A percentile compares a stretch with the other conserved stretches of the same genome.
These are phyloP conservation scores for Limnanthes douglasii DNA, from an alignment of 345 rosid species.

Conservation along the genomic window DNA sequence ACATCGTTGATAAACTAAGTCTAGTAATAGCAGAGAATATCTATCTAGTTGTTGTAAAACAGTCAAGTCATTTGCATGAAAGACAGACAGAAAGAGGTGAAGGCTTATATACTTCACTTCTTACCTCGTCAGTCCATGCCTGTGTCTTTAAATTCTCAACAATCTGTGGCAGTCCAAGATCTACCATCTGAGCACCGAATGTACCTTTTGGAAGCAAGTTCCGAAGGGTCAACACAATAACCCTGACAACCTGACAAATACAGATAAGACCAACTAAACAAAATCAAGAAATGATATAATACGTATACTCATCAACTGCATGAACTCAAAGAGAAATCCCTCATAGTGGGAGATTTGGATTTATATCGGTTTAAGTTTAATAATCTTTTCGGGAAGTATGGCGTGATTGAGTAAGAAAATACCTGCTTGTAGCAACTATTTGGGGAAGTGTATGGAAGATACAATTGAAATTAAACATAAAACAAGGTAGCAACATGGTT, in stretches of 20 bases:
- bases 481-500: too few relatives aligned
- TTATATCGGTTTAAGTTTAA: not conserved
- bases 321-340: conserved; percentile 4
- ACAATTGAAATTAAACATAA: too few relatives aligned
- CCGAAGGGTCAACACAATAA: conserved; percentile 59
- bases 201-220: conserved; percentile 77
- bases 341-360: conserved; percentile 3
- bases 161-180: conserved; percentile 82
- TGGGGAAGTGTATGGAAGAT: too few relatives aligned
- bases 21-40: too few relatives aligned
- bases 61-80: too few relatives aligned
- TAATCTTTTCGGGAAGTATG: too few relatives aligned
- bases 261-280: conserved; percentile 5
- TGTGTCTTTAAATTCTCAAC: conserved; percentile 82
- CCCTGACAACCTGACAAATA: conserved; percentile 77
- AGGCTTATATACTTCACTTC: conserved; percentile 9
- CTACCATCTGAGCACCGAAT: conserved; percentile 95
- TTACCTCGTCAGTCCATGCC: conserved; percentile 99
- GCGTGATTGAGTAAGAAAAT: too few relatives aligned
- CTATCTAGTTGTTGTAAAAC: too few relatives aligned
- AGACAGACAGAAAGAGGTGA: too few relatives aligned
- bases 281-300: conserved; percentile 5
- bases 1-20: not conserved
- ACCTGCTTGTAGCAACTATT: too few relatives aligned
- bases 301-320: not conserved